Evolutionary conservation across 345 rosid species (phyloP).

Genomic region (Gossypium turneri): DNA sequence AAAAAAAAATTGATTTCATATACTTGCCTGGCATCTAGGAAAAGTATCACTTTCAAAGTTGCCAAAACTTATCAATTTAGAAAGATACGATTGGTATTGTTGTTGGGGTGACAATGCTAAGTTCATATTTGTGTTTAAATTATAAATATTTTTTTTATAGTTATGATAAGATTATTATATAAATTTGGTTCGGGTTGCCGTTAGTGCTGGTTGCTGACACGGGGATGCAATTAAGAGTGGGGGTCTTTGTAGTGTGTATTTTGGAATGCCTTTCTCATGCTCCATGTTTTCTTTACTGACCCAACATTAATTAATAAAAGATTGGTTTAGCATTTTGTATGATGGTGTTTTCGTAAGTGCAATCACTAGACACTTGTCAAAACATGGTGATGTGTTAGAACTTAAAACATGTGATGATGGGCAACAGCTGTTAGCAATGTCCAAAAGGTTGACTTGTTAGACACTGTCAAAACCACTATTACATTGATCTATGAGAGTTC

Average conservation of each 20-base stretch:
- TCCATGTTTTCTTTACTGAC: background rate
- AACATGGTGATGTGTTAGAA: background rate
- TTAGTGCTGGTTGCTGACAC: conserved; percentile 12
- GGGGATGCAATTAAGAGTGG: conserved; percentile 19
- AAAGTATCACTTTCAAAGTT: background rate
- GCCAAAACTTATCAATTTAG: background rate
- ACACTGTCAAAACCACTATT: conserved; percentile 28
- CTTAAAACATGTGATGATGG: conserved; percentile 24
- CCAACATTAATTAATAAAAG: background rate
- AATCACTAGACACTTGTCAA: conserved; percentile 9
- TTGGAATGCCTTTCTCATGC: conserved; percentile 6
- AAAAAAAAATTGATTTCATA: background rate
- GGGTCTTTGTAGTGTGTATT: background rate
- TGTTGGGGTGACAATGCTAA: background rate
- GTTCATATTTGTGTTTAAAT: too few relatives aligned
- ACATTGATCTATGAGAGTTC: conserved; percentile 24
- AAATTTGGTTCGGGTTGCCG: too few relatives aligned
- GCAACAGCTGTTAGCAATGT: conserved; percentile 39
- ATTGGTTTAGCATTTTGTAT: background rate
- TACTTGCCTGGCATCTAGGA: background rate
- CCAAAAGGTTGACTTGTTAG: conserved; percentile 37
- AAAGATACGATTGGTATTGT: conserved; percentile 5
- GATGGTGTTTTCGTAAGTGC: background rate
- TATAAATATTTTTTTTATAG: too few relatives aligned
- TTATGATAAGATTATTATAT: too few relatives aligned